phyloP scores from a whole-genome alignment of 1,139 yeast species.

The Lodderomyces pseudojiufengensis region DNA sequence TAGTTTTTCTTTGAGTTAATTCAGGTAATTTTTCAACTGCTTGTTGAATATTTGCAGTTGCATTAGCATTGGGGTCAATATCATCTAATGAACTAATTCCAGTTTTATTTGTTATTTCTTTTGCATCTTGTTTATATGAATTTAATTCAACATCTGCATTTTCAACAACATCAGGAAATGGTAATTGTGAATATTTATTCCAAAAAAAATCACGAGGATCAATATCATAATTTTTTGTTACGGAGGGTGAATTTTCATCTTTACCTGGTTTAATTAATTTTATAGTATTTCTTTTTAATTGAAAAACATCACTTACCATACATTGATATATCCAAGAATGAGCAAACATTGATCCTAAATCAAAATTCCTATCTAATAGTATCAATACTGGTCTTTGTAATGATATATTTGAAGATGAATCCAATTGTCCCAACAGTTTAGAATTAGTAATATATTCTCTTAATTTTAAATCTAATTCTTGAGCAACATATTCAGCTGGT shows the following conservation, averaged over 20 bases:
- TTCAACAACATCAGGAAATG: slow-evolving; percentile 98
- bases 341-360: slow-evolving; percentile 87
- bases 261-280: slow-evolving; percentile 37
- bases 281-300: slow-evolving; percentile 71
- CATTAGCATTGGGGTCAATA: slow-evolving; percentile 59
- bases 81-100: slow-evolving; percentile 72
- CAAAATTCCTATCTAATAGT: slow-evolving; percentile 82
- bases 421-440: slow-evolving; percentile 25
- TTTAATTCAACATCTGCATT: slow-evolving; percentile 83
- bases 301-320: slow-evolving; percentile 89
- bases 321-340: slow-evolving; percentile 99
- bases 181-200: slow-evolving; percentile 76
- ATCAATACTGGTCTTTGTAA: slow-evolving; percentile 75
- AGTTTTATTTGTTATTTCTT: slow-evolving; percentile 74
- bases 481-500: slow-evolving; percentile 92
- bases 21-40: slow-evolving; percentile 93
- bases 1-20: slow-evolving; percentile 79
- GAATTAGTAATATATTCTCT: slow-evolving; percentile 82
- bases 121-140: slow-evolving; percentile 81
- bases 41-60: slow-evolving; percentile 75
- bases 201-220: slow-evolving; percentile 94
- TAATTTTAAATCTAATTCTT: slow-evolving; percentile 73
- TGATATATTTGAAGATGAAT: slow-evolving; percentile 34
- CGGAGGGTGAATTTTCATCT: slow-evolving; percentile 23
- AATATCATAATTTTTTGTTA: slow-evolving; percentile 65